Evolutionary conservation across 2,329 filamentous ascomycete species (phyloP), one percentile per base, ranked within the genome.

Genomic region (Cladosporium sp.): DNA sequence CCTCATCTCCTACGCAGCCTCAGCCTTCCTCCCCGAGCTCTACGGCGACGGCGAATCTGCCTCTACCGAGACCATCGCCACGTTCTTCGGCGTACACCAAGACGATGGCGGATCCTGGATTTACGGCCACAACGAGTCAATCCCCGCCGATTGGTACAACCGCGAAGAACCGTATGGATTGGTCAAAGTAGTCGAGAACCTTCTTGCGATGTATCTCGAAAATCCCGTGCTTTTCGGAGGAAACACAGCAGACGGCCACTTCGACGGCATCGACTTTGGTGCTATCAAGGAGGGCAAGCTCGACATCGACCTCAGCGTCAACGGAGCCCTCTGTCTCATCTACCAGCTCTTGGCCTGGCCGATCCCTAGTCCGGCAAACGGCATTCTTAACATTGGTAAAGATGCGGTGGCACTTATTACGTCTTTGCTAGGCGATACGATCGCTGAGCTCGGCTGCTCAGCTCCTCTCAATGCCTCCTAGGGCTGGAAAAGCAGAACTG

Each of bases 201-300:
- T 82, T 46, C 63, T 80, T 1, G 69, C 71, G 5, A 74, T 76
- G 73, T 82, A 82, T 63, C 62, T 75, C 28, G 70, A 76, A 65
- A 73, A 79, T 63, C 80, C 80, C 1, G 79, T 81, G 14, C 70
- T 77, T 0, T 81, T 82, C 59, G 80, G 80, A 43, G 80, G 80
- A 32, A 77, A 77, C 34, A 76, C 76, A 6, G 78, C 74, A 18
- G 74, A 71, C n/a, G 76, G 76, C 26, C 72, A 73, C n/a, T 81
- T 81, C 64, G 70, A 80, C 63, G 70, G 72, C 11, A 67, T 81
- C 36, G 71, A 75, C 49, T 77, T 76, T 39, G 76, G 75, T 13
- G 68, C 73, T 53, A 80, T 81, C 53, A 51, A 71, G 60, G 71
- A 80, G 53, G 79, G 79, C n/a, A 78, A 72, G 61, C 65, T 81